Evolutionary conservation across 1,139 yeast species (phyloP).

Genomic region (Waltiozyma sp.): DNA sequence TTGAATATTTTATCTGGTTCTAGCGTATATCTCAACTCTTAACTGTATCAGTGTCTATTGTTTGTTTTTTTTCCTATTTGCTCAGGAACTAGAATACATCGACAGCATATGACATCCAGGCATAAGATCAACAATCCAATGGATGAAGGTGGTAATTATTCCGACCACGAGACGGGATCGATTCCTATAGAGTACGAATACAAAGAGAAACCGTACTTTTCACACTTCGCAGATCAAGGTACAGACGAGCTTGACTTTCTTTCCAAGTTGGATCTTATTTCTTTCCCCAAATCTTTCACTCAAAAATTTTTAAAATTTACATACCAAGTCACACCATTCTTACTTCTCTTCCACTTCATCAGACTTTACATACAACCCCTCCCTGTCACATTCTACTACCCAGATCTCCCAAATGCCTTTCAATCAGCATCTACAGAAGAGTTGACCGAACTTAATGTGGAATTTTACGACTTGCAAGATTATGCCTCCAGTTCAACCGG

Average conservation of each 20-base stretch:
- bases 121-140: background rate
- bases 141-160: background rate
- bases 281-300: background rate
- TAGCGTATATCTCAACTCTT: no score
- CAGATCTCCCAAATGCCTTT: constrained; percentile 13
- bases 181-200: background rate
- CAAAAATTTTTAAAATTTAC: constrained; percentile 2
- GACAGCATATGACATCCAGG: background rate
- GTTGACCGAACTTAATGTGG: constrained; percentile 17
- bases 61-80: no score
- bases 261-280: background rate
- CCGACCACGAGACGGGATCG: background rate
- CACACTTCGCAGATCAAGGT: background rate
- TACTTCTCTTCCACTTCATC: constrained; percentile 9
- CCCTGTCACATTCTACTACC: constrained; percentile 8
- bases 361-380: constrained; percentile 7
- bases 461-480: constrained; percentile 34
- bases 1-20: no score
- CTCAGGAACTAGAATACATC: no score
- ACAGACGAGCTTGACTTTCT: background rate
- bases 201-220: background rate
- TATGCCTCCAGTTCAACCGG: constrained; percentile 34
- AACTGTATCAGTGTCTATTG: no score
- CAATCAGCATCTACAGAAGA: constrained; percentile 3
- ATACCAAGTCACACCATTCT: constrained; percentile 12